Evolutionary conservation across 352 stramenopile species (phyloP), one percentile per base, ranked within the genome.

Genomic region (Phytophthora citrophthora): DNA sequence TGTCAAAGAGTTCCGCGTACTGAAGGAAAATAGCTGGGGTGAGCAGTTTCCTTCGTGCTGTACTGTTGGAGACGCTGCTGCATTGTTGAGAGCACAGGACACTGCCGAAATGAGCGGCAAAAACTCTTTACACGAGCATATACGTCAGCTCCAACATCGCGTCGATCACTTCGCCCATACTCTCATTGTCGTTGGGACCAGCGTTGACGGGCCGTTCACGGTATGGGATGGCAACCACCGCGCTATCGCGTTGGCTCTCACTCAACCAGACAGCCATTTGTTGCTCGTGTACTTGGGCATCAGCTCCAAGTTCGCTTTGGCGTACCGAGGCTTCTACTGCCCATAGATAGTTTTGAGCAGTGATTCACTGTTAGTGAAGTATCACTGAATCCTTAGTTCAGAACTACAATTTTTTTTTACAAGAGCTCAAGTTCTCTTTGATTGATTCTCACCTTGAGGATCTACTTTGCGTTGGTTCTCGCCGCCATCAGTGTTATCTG

Each of bases 161-260:
- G 18, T 61, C 11, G 62, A 71, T 10, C 62, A 69, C 51, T 76
- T 72, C 62, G 69, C 69, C 26, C 62, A 75, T 26, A 74, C 61
- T 1, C 27, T 79, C 18, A 39, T 79, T 13, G 61, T 64, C 40
- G 66, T 76, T 18, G 54, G 61, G 24, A 26, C 66, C 18, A 63
- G 36, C 18, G 7, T 65, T 40, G 58, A 70, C 24, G 70, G 66
- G 0, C 70, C 66, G 0, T 79, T 74, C 48, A 79, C 70, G n/a
- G 73, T 76, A 38, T 68, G 68, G 66, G 66, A 79, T 49, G 70
- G 70, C 36, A 79, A 79, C 26, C 70, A 78, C 54, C 65, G 70
- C 12, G 61, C 70, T 11, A 68, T 79, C 38, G 62, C 70, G 5
- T 48, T 76, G 9, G 47, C 57, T 0, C 50, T 69, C 8, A 55